Evolutionary conservation across 192 early-diverging fungal species (phyloP).

Genomic region (Gryganskiella cystojenkinii): DNA sequence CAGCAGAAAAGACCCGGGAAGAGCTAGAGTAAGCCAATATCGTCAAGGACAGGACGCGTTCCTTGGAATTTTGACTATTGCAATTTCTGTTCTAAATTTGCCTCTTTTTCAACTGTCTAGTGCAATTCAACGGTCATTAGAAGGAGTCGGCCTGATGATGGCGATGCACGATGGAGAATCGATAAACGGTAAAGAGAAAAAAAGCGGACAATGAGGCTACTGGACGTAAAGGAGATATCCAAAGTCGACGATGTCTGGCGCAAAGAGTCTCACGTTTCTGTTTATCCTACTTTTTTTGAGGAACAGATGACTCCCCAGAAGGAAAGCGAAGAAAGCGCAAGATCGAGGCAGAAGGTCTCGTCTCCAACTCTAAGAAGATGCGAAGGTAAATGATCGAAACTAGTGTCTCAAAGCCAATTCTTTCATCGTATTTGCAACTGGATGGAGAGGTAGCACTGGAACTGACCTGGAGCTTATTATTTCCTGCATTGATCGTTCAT

Average conservation of each 20-base stretch:
- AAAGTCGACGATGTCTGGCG: not conserved
- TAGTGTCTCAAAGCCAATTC: not conserved
- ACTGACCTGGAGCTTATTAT: too few species aligned
- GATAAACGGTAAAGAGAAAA: slow-evolving; percentile 5
- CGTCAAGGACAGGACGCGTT: not conserved
- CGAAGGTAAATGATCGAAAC: slow-evolving; percentile 11
- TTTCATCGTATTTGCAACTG: not conserved
- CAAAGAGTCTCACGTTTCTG: too few species aligned
- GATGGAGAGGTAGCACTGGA: too few species aligned
- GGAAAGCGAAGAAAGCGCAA: slow-evolving; percentile 48
- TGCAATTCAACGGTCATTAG: slow-evolving; percentile 31
- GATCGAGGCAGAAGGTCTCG: slow-evolving; percentile 44
- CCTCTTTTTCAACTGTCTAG: slow-evolving; percentile 6
- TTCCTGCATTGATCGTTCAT: too few species aligned
- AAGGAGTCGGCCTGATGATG: slow-evolving; percentile 20
- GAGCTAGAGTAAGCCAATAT: slow-evolving; percentile 25
- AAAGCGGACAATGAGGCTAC: not conserved
- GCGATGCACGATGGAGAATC: slow-evolving; percentile 27
- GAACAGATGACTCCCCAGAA: slow-evolving; percentile 35
- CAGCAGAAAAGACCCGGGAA: slow-evolving; percentile 28
- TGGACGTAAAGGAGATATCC: not conserved
- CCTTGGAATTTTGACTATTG: not conserved
- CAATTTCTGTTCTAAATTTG: not conserved
- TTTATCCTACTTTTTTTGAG: not conserved
- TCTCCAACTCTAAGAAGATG: slow-evolving; percentile 50